Evolutionary conservation across 163 green algal genomes (phyloP), one percentile per base, ranked within the genome.

Genomic region (Scenedesmus sp.): DNA sequence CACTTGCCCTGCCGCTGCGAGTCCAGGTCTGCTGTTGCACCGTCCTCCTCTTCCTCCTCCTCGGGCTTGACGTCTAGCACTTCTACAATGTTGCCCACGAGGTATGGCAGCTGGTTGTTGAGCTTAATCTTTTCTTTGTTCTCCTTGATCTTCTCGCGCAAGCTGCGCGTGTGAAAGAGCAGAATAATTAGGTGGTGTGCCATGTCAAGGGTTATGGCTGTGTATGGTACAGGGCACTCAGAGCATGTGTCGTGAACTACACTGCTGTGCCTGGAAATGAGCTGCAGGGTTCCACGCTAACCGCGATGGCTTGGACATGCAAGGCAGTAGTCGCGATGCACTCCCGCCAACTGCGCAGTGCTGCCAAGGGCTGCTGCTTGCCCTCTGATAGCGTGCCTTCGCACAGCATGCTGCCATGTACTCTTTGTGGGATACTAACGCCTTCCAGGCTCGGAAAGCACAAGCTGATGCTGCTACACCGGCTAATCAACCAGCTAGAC

Each of bases 91-190:
- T 99, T 99, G 46, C 96, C 96, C 15, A 99, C 98, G 26, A 99
- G 96, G 95, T 99, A 99, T 7, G 98, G 98, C 55, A 99, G 96
- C 96, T 99, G 97, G 95, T 99, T 99, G 96, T 99, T 99, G 16
- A 99, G 96, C 95, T 99, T 99, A 92, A 99, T 99, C 92, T 99
- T 99, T 91, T 99, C 97, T 73, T 98, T 97, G 95, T 99, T 99
- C 94, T 99, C 98, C 93, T 98, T 98, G 91, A 92, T 88, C 81
- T 92, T 92, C 18, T 92, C 88, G 4, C 81, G 52, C 52, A 89
- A 52, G 59, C 88, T 66, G 56, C 86, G 70, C 52, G 70, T 13
- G n/a, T 23, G 67, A 52, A 12, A 4, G 23, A 79, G 23, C 3
- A 52, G 46, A 79, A 23, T 3, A 79, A 23, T 52, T 23, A 79